These are phyloP conservation scores for Backusella luteola DNA, from an alignment of 192 early-diverging fungal genomes.

Conservation along the genomic window DNA sequence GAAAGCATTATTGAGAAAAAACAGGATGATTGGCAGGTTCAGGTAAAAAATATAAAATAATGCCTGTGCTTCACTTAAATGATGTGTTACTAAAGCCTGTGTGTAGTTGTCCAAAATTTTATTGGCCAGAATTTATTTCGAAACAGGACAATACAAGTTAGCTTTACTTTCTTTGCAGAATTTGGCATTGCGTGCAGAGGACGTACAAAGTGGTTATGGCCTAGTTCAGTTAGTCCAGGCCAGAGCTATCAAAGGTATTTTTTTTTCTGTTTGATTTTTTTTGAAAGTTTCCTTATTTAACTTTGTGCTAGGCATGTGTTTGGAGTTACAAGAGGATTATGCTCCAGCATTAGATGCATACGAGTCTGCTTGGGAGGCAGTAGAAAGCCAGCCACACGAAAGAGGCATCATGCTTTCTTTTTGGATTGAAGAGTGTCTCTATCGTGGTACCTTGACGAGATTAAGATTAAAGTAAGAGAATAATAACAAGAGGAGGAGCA, in stretches of 20 bases:
- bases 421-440: slow-evolving; percentile 20
- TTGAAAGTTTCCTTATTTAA: background rate
- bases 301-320: slow-evolving; percentile 35
- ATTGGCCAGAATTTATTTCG: slow-evolving; percentile 59
- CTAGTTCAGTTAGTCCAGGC: slow-evolving; percentile 56
- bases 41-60: background rate
- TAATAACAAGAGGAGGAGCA: background rate
- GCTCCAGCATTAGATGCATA: slow-evolving; percentile 49
- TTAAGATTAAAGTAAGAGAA: slow-evolving; percentile 12
- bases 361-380: slow-evolving; percentile 39
- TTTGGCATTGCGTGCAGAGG: slow-evolving; percentile 35
- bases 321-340: slow-evolving; percentile 41
- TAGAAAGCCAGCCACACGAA: slow-evolving; percentile 26
- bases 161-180: slow-evolving; percentile 38
- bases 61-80: background rate
- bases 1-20: slow-evolving; percentile 2
- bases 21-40: slow-evolving; percentile 11
- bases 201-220: slow-evolving; percentile 47
- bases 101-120: slow-evolving; percentile 43
- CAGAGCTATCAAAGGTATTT: slow-evolving; percentile 54
- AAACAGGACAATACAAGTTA: slow-evolving; percentile 46
- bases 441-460: slow-evolving; percentile 7
- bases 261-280: background rate
- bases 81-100: background rate
- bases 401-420: slow-evolving; percentile 10